Base-by-base conservation (phyloP, 2,329 filamentous ascomycete genomes). In the Diaporthe destruens region DNA sequence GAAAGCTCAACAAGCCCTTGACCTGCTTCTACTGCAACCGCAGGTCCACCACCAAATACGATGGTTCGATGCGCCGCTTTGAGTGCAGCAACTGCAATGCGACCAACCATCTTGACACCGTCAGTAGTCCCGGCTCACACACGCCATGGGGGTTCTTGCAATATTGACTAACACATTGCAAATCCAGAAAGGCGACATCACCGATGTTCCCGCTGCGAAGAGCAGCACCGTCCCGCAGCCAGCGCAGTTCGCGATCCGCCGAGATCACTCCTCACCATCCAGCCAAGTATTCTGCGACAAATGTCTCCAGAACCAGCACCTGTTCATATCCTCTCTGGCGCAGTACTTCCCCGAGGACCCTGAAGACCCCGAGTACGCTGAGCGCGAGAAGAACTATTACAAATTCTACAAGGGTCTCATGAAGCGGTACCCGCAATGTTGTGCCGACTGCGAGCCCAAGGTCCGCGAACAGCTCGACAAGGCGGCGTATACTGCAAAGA, bases 251-350 rank as follows among this genome's bases (percentile, higher is more conserved):
- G 87, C 85, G 68, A 83, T 85, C 68, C 78, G 84, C 59, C 83
- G 83, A 75, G 76, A 84, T 73, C 76, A 79, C 18, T 77, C 81
- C 71, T 82, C 76, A 75, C 78, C 78, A 79, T 75, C 73, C 44
- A 80, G 84, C 71, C 79, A 77, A 69, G 84, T 87, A 74, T 93
- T 90, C 79, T 99, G 96, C 86, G 83, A 88, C 61, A 92, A 88
- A 71, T 99, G 96, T 79, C 84, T 95, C 67, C 94, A 94, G 81
- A 98, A 99, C 81, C 96, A 99, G 80, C 91, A 93, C 71, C 86
- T 98, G 8, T 90, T 95, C 76, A 92, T 91, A 44, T 88, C 91
- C 55, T 90, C 91, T 0, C 86, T 98, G 51, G 92, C 94, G 4
- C 91, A 96, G 73, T 98, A 97, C 81, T 88, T 97, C 1, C 89